Percentiles rank a stretch among this genome's conserved stretches.
Evolutionary conservation across 179 eudicot species (phyloP).

Genomic region (Sideroxylon spinosum): DNA sequence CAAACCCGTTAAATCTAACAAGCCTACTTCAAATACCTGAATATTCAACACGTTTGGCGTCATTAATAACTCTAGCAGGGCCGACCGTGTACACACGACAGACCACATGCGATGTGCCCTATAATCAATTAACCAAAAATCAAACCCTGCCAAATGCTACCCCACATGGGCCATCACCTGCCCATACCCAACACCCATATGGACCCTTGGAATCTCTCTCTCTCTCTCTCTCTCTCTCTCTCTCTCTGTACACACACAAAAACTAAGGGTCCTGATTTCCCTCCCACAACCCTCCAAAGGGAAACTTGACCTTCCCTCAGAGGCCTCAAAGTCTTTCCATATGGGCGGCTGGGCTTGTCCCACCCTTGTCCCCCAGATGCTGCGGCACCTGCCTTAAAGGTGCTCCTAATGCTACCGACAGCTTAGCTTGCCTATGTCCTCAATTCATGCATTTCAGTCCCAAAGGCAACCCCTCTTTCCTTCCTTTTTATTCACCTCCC

Average conservation of each 20-base stretch:
- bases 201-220: slow-evolving; percentile 27
- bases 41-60: neutral
- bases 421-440: slow-evolving; percentile 43
- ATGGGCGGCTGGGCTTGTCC: slow-evolving; percentile 52
- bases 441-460: slow-evolving; percentile 33
- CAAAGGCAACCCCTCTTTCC: neutral
- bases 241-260: neutral
- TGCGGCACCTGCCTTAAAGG: slow-evolving; percentile 26
- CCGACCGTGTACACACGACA: slow-evolving; percentile 9
- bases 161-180: slow-evolving; percentile 8
- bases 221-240: slow-evolving; percentile 7
- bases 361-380: slow-evolving; percentile 39
- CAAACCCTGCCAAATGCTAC: slow-evolving; percentile 1
- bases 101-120: slow-evolving; percentile 8
- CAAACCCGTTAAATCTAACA: no score
- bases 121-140: slow-evolving; percentile 9
- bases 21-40: no score
- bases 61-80: neutral
- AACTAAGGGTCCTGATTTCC: slow-evolving; percentile 19
- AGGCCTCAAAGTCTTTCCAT: slow-evolving; percentile 28
- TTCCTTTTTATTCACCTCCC: neutral
- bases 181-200: slow-evolving; percentile 31
- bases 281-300: slow-evolving; percentile 16
- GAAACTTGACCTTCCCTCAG: neutral
- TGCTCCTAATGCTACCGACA: slow-evolving; percentile 44